Percentiles rank a stretch among this genome's conserved stretches.
These are phyloP conservation scores for Nemophila menziesii DNA, from an alignment of 257 asterid genomes.

Conservation along the genomic window DNA sequence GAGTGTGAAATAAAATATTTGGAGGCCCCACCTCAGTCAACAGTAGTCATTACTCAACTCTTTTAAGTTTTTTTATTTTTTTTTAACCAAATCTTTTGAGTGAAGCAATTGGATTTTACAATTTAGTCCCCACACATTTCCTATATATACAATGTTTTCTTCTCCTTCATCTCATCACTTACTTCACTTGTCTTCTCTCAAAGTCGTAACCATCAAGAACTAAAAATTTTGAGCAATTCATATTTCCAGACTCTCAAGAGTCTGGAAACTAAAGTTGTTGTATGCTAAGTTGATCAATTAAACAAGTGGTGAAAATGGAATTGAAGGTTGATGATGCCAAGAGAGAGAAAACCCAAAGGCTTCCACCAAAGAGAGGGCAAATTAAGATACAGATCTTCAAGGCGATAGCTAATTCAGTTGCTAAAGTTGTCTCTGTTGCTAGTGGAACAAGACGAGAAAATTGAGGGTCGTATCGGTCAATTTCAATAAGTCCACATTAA, in stretches of 20 bases:
- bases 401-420: constrained; percentile 14
- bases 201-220: too few species aligned
- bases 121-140: not conserved
- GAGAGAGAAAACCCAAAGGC: not conserved
- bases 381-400: constrained; percentile 11
- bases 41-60: too few species aligned
- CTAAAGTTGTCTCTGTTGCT: not conserved
- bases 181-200: not conserved
- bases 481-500: constrained; percentile 8
- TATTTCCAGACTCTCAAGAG: too few species aligned
- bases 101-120: not conserved
- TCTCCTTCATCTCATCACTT: not conserved
- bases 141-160: not conserved
- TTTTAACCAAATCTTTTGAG: not conserved
- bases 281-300: not conserved
- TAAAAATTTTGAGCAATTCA: too few species aligned
- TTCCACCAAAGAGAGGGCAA: constrained; percentile 7
- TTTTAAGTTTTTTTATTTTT: too few species aligned
- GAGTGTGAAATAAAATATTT: too few species aligned
- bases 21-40: too few species aligned
- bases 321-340: not conserved
- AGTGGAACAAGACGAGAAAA: not conserved
- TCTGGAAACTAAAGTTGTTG: not conserved
- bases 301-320: not conserved
- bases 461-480: not conserved